Evolutionary conservation across 169 alveolate genomes (phyloP), one percentile per base, ranked within the genome.

Genomic region (Plasmodium coatneyi): DNA sequence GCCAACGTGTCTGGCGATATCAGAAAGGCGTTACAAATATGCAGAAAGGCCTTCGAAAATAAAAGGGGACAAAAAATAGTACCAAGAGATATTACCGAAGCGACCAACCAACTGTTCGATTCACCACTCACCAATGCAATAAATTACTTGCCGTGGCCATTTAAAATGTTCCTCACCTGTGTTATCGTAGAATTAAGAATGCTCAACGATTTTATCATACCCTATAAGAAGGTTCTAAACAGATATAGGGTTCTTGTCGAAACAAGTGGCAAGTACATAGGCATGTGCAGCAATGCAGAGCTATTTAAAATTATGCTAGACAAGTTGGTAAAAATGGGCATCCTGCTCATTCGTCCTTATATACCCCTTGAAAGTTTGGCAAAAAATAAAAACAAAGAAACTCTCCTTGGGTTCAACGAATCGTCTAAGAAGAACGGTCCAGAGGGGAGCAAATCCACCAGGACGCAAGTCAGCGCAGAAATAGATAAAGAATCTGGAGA

Each of bases 1-100:
- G 97, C 98, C 32, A 96, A 96, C 70, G 96, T 95, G 71, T 93
- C 96, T 52, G 98, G 98, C 3, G 98, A 96, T 60, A 92, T 96
- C 79, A 82, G 98, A 71, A 93, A 96, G 71, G 98, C 98, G 46
- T 84, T 96, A 89, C 97, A 96, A 60, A 96, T 96, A 49, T 96
- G 97, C 39, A 89, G 96, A 36, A 84, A 93, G 46, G 97, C 97
- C 5, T 66, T 96, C 52, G 95, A 95, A 66, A 83, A 92, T 41
- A 95, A 93, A 16, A 76, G 93, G 30, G 96, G 96, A 1, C 80
- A 94, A 9, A 96, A 95, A 78, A 95, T 79, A 12, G 83, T 87
- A 28, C 94, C 96, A 6, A 91, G 95, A 39, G 96, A 94, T 34
- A 96, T 96, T 89, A 96, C 92, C n/a, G 94, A 95, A 52, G 96